Base-by-base conservation (phyloP, 192 early-diverging fungal genomes). In the Rhizophagus sp. region DNA sequence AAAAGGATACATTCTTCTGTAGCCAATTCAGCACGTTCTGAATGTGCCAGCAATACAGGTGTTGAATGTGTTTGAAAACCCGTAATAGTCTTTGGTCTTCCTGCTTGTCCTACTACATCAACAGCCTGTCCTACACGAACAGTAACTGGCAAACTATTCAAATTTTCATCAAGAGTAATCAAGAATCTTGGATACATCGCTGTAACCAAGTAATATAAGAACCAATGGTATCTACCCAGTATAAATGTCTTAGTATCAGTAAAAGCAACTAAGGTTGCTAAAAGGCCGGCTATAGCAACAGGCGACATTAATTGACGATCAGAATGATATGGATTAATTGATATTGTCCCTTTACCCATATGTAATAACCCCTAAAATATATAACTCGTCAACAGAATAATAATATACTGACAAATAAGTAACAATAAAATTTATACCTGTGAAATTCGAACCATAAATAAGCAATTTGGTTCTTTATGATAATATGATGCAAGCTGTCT, bases 11-110 rank as follows among this genome's bases (percentile, higher is more conserved):
- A 98, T 89, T 99, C 96, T 85, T 99, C 98, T 10, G 96, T 98
- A 30, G 95, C 96, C n/a, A 99, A 83, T 88, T 99, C 97, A 4
- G 98, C 97, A 69, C 98, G 91, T 88, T 99, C 98, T 66, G 94
- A 94, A 82, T 97, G 97, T 22, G 93, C 97, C 80, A 99, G 83
- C 84, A 99, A 86, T 24, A 99, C 97, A 1, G 98, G 98, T 50
- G 98, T 99, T 36, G 95, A 92, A 84, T 99, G 96, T 61, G 97
- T 96, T 86, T 99, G 97, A 93, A 99, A 99, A 27, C 98, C 98
- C 7, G 97, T 99, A 82, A 99, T 99, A 2, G 97, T 98, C 87
- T 99, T 99, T 76, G 97, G 97, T 73, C 95, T 87, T 27, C 98
- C 98, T 1, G 97, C 98, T 85, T 99, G 97, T 47, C 98, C 98